A percentile compares a stretch with the other conserved stretches of the same genome.
Evolutionary conservation across 805 yeast species (phyloP).

Genomic region (Wickerhamia fluorescens): DNA sequence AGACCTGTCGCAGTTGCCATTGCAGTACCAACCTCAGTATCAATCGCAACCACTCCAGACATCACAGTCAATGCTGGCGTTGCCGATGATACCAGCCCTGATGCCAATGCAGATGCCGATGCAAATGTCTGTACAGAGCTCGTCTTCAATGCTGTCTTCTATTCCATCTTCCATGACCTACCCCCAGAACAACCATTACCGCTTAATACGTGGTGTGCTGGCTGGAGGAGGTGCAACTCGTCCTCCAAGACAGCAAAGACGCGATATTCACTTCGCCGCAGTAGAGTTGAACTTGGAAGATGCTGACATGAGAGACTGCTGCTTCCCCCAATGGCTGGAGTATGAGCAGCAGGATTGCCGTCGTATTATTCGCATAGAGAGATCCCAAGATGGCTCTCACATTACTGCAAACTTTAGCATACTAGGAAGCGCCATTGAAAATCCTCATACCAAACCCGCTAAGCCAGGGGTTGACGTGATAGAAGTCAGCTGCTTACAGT

Average conservation of each 20-base stretch:
- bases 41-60: background rate
- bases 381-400: conserved; percentile 42
- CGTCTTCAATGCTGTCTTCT: too few relatives aligned
- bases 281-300: conserved; percentile 41
- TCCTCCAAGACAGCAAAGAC: conserved; percentile 41
- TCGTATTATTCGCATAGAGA: conserved; percentile 51
- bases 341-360: conserved; percentile 44
- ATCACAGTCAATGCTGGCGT: background rate
- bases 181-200: conserved; percentile 18
- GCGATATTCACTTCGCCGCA: conserved; percentile 31
- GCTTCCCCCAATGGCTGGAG: conserved; percentile 44
- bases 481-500: conserved; percentile 55
- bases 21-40: too few relatives aligned
- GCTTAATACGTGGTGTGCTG: conserved; percentile 49
- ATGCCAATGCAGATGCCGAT: background rate
- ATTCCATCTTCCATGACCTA: conserved; percentile 1
- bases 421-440: conserved; percentile 43
- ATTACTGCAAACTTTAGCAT: conserved; percentile 44
- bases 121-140: too few relatives aligned
- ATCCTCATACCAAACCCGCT: conserved; percentile 33
- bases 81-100: background rate
- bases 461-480: conserved; percentile 33
- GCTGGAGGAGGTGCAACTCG: conserved; percentile 52
- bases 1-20: too few relatives aligned
- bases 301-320: conserved; percentile 41